phyloP scores from a whole-genome alignment of 2,329 filamentous ascomycete genomes.

The Penicillium frequentans region DNA sequence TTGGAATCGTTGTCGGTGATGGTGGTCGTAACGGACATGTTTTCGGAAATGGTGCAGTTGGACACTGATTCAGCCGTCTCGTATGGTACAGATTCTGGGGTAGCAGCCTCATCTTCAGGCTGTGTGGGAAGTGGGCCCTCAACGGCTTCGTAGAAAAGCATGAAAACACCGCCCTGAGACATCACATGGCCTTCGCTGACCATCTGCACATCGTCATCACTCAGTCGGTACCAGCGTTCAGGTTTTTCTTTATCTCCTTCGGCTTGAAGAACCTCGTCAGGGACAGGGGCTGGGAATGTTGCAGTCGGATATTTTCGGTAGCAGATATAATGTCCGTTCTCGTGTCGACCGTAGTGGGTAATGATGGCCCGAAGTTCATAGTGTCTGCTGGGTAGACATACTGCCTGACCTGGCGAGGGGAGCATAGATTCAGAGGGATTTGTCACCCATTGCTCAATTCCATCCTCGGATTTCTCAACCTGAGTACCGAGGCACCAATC shows the following conservation, averaged over 20 bases:
- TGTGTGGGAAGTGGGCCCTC: conserved; percentile 35
- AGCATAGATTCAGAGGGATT: conserved; percentile 74
- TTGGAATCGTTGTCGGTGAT: conserved; percentile 28
- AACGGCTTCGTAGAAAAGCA: conserved; percentile 90
- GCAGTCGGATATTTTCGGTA: conserved; percentile 68
- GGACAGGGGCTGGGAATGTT: conserved; percentile 33
- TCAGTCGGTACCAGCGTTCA: conserved; percentile 83
- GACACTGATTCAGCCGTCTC: conserved; percentile 17
- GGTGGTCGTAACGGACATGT: conserved; percentile 27
- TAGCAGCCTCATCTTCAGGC: conserved; percentile 4
- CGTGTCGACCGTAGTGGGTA: conserved; percentile 85
- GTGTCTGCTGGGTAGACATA: conserved; percentile 48
- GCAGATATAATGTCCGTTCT: conserved; percentile 94
- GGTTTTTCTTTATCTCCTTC: conserved; percentile 37
- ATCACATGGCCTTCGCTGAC: conserved; percentile 74
- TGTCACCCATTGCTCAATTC: conserved; percentile 67
- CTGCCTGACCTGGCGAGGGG: conserved; percentile 57
- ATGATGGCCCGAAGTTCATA: conserved; percentile 83
- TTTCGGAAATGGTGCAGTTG: conserved; percentile 24
- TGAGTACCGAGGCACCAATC: conserved; percentile 78
- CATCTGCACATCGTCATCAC: conserved; percentile 78
- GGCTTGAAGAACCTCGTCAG: conserved; percentile 32
- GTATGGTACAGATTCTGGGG: conserved; percentile 10
- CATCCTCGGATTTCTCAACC: conserved; percentile 31
- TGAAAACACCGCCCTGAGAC: conserved; percentile 80